Evolutionary conservation across 2,329 filamentous ascomycete species (phyloP), one percentile per base, ranked within the genome.

Genomic region (Trichothecium sympodiale): DNA sequence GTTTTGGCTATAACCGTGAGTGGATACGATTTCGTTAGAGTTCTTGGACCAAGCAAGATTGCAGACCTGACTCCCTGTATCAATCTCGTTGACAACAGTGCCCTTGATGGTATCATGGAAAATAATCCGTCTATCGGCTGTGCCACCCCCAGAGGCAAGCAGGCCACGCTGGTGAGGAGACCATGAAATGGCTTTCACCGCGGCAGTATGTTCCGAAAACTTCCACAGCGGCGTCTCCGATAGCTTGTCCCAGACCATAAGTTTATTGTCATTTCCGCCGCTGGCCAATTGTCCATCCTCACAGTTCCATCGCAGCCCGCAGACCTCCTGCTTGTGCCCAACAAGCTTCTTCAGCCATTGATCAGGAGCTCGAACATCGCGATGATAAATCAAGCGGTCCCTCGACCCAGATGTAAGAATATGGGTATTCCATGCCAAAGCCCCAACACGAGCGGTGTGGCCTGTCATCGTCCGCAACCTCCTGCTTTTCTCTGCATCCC

Each of bases 61-160:
- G 63, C 91, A 98, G n/a, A 98, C 91, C 58, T 98, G 91, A 50
- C 86, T 94, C 34, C 91, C 91, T 0, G 91, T 98, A 53, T 98
- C 91, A 42, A 96, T 78, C 55, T 94, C 88, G 54, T 86, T 89
- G 52, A 86, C 76, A 35, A 80, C 67, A 1, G 75, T 71, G 4
- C 86, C 87, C n/a, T 83, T 83, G 16, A 84, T 67, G 0, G 91
- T 98, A 55, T 98, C 93, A 76, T 94, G 94, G 60, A 98, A 98
- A 47, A 95, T 94, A 59, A 98, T 98, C 23, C 87, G 83, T 37
- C 91, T 77, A 58, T 98, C 91, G 16, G 88, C 91, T 3, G 91
- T 98, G 53, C 91, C 91, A 44, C 91, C 91, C 33, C 91, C 91
- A 6, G 87, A 94, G 16, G 91, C 91, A n/a, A 98, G 71, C 10